Conservation (phyloP, 2,329 filamentous ascomycete species). For the Aspergillus sp. region DNA sequence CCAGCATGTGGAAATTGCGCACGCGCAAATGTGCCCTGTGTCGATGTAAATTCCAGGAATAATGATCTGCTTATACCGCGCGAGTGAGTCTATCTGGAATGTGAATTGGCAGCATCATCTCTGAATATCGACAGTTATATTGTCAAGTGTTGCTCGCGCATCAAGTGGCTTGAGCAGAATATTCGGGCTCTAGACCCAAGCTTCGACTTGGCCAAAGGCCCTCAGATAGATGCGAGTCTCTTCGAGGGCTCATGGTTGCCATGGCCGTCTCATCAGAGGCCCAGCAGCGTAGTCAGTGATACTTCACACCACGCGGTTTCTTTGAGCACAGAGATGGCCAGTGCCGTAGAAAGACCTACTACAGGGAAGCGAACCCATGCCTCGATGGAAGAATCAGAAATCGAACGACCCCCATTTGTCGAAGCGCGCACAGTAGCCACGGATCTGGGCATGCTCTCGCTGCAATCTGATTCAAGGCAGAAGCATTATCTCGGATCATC, state of each 20-base stretch:
- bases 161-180: slow-evolving; percentile 30
- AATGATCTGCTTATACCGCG: slow-evolving; percentile 28
- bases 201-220: slow-evolving; percentile 24
- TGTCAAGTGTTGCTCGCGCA: slow-evolving; percentile 21
- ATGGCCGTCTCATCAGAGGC: background rate
- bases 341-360: background rate
- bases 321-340: background rate
- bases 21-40: slow-evolving; percentile 28
- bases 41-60: slow-evolving; percentile 35
- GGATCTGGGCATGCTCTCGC: slow-evolving; percentile 31
- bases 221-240: slow-evolving; percentile 16
- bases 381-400: slow-evolving; percentile 7
- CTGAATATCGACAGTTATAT: slow-evolving; percentile 9
- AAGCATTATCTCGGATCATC: slow-evolving; percentile 35
- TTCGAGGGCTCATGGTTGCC: slow-evolving; percentile 2
- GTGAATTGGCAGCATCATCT: background rate
- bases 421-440: slow-evolving; percentile 27
- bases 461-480: slow-evolving; percentile 34
- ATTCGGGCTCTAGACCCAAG: slow-evolving; percentile 20
- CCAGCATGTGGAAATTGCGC: slow-evolving; percentile 34
- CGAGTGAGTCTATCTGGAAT: slow-evolving; percentile 18
- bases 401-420: slow-evolving; percentile 13
- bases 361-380: slow-evolving; percentile 11
- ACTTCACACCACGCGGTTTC: background rate
- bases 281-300: background rate